Conservation (phyloP, 129 eudicot species). For the Lactuca saligna region DNA sequence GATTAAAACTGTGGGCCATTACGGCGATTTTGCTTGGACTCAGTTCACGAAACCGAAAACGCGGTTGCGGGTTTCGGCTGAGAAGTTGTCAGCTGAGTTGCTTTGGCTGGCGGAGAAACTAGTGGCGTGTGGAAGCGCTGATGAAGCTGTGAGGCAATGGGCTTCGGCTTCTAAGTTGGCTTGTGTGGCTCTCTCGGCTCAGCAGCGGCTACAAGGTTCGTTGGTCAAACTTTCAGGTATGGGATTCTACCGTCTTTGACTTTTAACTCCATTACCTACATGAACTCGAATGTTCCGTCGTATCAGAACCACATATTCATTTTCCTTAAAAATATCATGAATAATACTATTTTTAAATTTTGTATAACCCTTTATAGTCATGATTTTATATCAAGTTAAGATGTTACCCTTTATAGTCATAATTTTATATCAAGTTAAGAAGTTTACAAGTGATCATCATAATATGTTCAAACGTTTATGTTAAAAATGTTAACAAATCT, state of each 20-base stretch:
- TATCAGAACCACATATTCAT: neutral
- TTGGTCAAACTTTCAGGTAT: constrained; percentile 72
- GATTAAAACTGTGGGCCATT: constrained; percentile 27
- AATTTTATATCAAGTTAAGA: too few relatives aligned
- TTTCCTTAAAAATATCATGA: neutral
- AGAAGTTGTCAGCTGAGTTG: constrained; percentile 80
- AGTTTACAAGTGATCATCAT: too few relatives aligned
- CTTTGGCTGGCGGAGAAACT: constrained; percentile 78
- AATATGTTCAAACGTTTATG: too few relatives aligned
- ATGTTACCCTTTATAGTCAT: too few relatives aligned
- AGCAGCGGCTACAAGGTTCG: constrained; percentile 68
- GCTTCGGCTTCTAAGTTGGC: constrained; percentile 71
- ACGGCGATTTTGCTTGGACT: constrained; percentile 43
- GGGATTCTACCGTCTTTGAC: neutral
- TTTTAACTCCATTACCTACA: neutral
- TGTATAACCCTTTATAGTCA: too few relatives aligned
- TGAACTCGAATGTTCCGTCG: constrained; percentile 13
- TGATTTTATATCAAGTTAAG: too few relatives aligned
- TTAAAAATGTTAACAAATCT: too few relatives aligned
- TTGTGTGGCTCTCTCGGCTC: constrained; percentile 58
- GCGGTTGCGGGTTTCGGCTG: constrained; percentile 48
- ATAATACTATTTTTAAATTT: too few relatives aligned
- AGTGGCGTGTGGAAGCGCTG: constrained; percentile 60
- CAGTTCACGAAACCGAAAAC: constrained; percentile 34
- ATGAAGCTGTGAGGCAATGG: constrained; percentile 74